Percentiles rank a stretch among this genome's conserved stretches.
These are phyloP conservation scores for Neurospora sp. DNA, from an alignment of 495 filamentous ascomycete genomes.

Conservation along the genomic window DNA sequence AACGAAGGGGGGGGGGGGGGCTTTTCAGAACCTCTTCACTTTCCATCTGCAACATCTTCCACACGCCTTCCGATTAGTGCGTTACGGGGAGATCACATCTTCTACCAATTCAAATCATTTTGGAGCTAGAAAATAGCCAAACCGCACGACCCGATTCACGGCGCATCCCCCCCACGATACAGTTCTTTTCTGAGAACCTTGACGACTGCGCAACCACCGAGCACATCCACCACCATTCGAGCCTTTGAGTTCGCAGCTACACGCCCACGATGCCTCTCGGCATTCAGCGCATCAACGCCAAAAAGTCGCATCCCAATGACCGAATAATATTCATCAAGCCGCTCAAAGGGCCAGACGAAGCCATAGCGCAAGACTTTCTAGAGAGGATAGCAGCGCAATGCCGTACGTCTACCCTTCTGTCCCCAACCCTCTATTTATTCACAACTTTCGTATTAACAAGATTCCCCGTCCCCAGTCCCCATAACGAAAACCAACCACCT, in stretches of 20 bases:
- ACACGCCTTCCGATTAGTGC: too few relatives aligned
- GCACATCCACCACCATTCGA: background rate
- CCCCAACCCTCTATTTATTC: too few relatives aligned
- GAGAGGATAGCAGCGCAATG: conserved; percentile 71
- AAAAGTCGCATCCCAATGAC: conserved; percentile 53
- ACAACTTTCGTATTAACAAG: too few relatives aligned
- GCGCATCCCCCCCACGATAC: background rate
- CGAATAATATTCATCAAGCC: conserved; percentile 71
- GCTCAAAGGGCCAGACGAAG: conserved; percentile 47
- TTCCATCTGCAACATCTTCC: background rate
- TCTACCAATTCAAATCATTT: too few relatives aligned
- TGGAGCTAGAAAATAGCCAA: background rate
- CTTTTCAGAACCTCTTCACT: background rate
- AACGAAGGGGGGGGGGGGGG: background rate
- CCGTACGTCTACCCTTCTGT: conserved; percentile 25
- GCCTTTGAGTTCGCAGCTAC: background rate
- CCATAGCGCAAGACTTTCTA: conserved; percentile 57
- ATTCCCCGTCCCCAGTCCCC: too few relatives aligned
- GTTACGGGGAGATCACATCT: too few relatives aligned
- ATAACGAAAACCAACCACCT: conserved; percentile 64
- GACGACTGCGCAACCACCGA: background rate
- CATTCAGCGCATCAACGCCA: conserved; percentile 58
- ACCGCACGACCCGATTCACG: background rate
- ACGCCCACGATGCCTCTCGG: conserved; percentile 51
- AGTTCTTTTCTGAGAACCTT: background rate